phyloP scores from a whole-genome alignment of 768 basidiomycete species.

The Cystofilobasidium bisporidii region DNA sequence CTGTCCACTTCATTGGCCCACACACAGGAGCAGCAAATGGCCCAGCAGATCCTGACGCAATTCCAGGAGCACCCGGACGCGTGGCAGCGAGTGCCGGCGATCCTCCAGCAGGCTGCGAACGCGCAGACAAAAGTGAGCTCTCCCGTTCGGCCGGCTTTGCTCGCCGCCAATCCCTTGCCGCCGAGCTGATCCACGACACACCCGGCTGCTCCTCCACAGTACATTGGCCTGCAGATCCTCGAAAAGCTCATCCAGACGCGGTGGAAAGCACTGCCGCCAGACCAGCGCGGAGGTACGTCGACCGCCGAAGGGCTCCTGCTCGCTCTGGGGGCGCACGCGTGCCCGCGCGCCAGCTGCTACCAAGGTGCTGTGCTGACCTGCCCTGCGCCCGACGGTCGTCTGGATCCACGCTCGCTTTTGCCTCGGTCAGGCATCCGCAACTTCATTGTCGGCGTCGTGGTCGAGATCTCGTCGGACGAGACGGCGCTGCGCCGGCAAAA shows the following conservation, averaged over 20 bases:
- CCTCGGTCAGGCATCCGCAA: slow-evolving; percentile 69
- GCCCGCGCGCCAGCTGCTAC: too few species aligned
- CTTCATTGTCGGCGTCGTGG: slow-evolving; percentile 85
- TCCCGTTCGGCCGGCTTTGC: too few species aligned
- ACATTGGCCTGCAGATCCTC: slow-evolving; percentile 90
- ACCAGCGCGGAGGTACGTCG: slow-evolving; percentile 70
- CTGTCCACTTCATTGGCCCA: slow-evolving; percentile 15
- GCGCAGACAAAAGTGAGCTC: slow-evolving; percentile 59
- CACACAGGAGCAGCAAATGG: slow-evolving; percentile 69
- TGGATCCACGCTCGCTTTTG: background rate
- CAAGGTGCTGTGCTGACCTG: background rate
- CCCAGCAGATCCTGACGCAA: slow-evolving; percentile 87
- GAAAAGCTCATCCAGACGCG: slow-evolving; percentile 89
- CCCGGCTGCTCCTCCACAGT: slow-evolving; percentile 49
- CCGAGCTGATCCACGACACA: too few species aligned
- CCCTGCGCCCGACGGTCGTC: too few species aligned
- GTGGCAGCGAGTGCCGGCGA: slow-evolving; percentile 93
- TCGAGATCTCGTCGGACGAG: slow-evolving; percentile 90
- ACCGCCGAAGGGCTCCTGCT: too few species aligned
- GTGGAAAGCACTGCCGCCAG: slow-evolving; percentile 92
- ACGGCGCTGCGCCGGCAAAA: slow-evolving; percentile 78
- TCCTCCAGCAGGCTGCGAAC: slow-evolving; percentile 73
- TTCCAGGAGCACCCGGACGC: slow-evolving; percentile 92
- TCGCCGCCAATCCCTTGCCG: too few species aligned
- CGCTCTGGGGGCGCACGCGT: too few species aligned